phyloP scores from a whole-genome alignment of 2,329 filamentous ascomycete genomes.

The Emericellopsis atlantica region DNA sequence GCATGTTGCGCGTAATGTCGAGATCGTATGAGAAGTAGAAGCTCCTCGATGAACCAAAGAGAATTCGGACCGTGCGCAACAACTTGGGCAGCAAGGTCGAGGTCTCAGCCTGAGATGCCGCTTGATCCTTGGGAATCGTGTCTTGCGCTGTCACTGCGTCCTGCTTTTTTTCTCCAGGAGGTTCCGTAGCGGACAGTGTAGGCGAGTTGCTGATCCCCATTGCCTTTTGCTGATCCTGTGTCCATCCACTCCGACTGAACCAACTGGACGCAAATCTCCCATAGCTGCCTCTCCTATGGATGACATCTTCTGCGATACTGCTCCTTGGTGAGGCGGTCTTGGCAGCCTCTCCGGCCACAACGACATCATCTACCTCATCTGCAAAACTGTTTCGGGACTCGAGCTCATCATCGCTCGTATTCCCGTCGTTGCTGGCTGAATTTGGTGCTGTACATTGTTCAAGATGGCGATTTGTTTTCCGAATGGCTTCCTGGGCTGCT shows the following conservation, averaged over 20 bases:
- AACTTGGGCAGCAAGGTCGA: slow-evolving; percentile 65
- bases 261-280: slow-evolving; percentile 82
- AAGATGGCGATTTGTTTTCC: slow-evolving; percentile 37
- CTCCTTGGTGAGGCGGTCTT: slow-evolving; percentile 25
- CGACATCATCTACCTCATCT: slow-evolving; percentile 31
- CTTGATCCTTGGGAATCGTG: not conserved
- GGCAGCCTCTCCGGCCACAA: slow-evolving; percentile 18
- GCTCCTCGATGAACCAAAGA: slow-evolving; percentile 70
- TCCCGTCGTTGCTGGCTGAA: slow-evolving; percentile 26
- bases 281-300: slow-evolving; percentile 70
- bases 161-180: slow-evolving; percentile 1
- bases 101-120: slow-evolving; percentile 6
- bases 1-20: slow-evolving; percentile 65
- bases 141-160: not conserved
- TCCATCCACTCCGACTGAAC: slow-evolving; percentile 82
- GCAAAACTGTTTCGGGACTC: slow-evolving; percentile 18
- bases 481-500: slow-evolving; percentile 63
- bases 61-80: slow-evolving; percentile 67
- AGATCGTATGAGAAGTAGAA: slow-evolving; percentile 96
- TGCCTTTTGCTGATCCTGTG: slow-evolving; percentile 53
- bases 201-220: slow-evolving; percentile 49
- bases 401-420: slow-evolving; percentile 32
- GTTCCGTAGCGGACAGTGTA: slow-evolving; percentile 2
- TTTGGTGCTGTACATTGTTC: slow-evolving; percentile 20
- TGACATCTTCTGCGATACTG: slow-evolving; percentile 80